These are phyloP conservation scores for Raddia distichophylla DNA, from an alignment of 176 grass and related monocot genomes.

Conservation along the genomic window DNA sequence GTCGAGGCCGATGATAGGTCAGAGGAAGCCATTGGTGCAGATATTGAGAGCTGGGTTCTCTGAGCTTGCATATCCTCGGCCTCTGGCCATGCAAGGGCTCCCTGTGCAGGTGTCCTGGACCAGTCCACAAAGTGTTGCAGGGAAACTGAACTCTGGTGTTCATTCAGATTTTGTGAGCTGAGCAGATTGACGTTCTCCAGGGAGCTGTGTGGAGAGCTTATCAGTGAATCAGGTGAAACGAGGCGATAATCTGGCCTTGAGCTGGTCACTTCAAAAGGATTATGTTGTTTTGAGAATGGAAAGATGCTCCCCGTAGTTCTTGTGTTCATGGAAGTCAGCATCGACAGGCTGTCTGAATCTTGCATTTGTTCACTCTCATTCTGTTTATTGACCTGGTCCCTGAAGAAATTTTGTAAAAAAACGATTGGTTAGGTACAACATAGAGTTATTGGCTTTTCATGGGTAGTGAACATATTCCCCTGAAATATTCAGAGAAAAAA, in stretches of 20 bases:
- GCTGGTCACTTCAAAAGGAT: constrained; percentile 58
- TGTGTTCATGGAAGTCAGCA: constrained; percentile 54
- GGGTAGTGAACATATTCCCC: background rate
- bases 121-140: constrained; percentile 78
- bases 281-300: constrained; percentile 72
- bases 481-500: background rate
- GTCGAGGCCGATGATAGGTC: constrained; percentile 84
- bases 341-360: constrained; percentile 56
- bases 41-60: constrained; percentile 79
- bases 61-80: constrained; percentile 72
- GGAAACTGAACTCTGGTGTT: constrained; percentile 59
- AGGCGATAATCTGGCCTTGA: constrained; percentile 57
- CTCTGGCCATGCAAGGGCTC: constrained; percentile 66
- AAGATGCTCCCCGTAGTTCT: constrained; percentile 42
- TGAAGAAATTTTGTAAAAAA: constrained; percentile 31
- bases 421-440: constrained; percentile 5
- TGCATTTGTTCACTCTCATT: constrained; percentile 52
- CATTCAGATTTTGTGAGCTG: constrained; percentile 49
- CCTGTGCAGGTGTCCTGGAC: constrained; percentile 61
- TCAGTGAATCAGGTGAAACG: constrained; percentile 56
- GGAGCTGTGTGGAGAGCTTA: constrained; percentile 58
- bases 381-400: constrained; percentile 54
- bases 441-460: background rate
- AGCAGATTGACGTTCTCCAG: constrained; percentile 59
- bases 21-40: constrained; percentile 64